phyloP scores from a whole-genome alignment of 2,329 filamentous ascomycete species.

The Proliferodiscus dingleyae region DNA sequence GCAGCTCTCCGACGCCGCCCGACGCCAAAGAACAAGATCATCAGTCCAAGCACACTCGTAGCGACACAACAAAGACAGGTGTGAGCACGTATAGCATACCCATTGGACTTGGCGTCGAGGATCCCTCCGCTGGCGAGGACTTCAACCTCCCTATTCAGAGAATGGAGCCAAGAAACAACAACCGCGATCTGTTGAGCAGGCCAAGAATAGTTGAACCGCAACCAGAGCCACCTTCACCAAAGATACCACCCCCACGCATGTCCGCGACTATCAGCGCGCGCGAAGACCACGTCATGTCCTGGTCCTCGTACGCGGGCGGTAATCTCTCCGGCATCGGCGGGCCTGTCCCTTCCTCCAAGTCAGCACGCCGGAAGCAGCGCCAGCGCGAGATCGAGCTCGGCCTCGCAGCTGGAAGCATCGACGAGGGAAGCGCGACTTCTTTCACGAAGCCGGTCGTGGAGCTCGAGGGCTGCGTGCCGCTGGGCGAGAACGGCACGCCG shows the following conservation, averaged over 20 bases:
- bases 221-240: no score
- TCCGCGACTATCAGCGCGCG: slow-evolving; percentile 8
- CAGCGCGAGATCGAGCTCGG: slow-evolving; percentile 11
- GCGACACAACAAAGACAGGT: slow-evolving; percentile 5
- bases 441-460: background rate
- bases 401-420: background rate
- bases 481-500: background rate
- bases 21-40: background rate
- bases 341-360: background rate
- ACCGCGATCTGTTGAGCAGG: no score
- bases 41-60: background rate
- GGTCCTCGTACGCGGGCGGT: slow-evolving; percentile 7
- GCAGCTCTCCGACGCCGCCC: background rate
- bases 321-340: slow-evolving; percentile 9
- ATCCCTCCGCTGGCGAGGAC: slow-evolving; percentile 2
- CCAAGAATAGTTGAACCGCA: no score
- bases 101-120: slow-evolving; percentile 20
- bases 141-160: background rate
- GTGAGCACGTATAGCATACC: slow-evolving; percentile 18
- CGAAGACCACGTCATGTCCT: slow-evolving; percentile 11
- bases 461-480: background rate
- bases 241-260: background rate
- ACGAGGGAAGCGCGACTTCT: background rate
- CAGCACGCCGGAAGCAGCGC: slow-evolving; percentile 4
- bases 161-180: background rate